phyloP scores from a whole-genome alignment of 2,329 filamentous ascomycete species.

The Penicillium sp. region DNA sequence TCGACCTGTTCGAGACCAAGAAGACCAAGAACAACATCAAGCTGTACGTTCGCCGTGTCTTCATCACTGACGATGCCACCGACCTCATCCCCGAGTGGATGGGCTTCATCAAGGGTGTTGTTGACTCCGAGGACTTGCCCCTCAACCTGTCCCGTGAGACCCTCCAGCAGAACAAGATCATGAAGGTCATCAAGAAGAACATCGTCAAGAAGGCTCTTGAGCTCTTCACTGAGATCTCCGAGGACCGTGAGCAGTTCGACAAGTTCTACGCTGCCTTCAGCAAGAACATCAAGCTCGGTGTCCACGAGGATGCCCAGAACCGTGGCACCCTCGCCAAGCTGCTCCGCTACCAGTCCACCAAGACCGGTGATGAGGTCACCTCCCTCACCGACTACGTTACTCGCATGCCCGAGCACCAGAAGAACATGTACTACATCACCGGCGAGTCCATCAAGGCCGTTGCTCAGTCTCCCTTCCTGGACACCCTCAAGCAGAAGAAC shows the following conservation, averaged over 20 bases:
- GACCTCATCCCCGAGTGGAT: conserved; percentile 99
- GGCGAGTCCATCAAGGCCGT: conserved; percentile 99
- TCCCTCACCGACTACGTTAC: conserved; percentile 97
- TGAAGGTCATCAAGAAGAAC: conserved; percentile 99
- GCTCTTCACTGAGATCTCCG: conserved; percentile 97
- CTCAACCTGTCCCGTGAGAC: conserved; percentile 99
- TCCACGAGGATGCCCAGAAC: conserved; percentile 99
- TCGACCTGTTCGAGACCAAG: conserved; percentile 99
- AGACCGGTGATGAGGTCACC: conserved; percentile 93
- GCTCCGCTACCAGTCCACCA: conserved; percentile 97
- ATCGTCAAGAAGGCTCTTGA: conserved; percentile 99
- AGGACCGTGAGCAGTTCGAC: conserved; percentile 99
- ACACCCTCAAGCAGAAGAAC: conserved; percentile 97
- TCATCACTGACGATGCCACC: conserved; percentile 99
- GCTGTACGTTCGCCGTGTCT: conserved; percentile 99
- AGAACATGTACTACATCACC: conserved; percentile 99
- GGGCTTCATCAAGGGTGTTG: conserved; percentile 99
- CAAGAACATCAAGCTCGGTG: conserved; percentile 99
- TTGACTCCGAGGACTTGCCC: conserved; percentile 98
- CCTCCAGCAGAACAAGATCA: conserved; percentile 99
- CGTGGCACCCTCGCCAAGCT: conserved; percentile 91
- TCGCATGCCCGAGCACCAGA: conserved; percentile 99
- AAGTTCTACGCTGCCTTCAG: conserved; percentile 99
- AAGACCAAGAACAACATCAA: conserved; percentile 99
- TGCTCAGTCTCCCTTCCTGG: conserved; percentile 96